These are phyloP conservation scores for Corniculantispora saksenae DNA, from an alignment of 2,329 filamentous ascomycete genomes.

Conservation along the genomic window DNA sequence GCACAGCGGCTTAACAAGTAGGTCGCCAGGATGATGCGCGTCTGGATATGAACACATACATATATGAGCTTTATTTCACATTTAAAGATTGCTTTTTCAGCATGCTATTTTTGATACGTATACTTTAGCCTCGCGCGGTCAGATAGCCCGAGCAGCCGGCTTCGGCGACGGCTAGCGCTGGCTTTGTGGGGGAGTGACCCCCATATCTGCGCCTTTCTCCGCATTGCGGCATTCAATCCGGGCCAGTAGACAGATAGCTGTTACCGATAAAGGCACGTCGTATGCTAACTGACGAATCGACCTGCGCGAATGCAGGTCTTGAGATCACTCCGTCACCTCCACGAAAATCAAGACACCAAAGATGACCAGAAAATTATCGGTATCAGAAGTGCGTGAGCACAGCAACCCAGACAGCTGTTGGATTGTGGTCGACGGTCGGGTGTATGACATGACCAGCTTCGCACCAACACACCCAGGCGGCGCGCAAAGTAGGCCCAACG, in stretches of 20 bases:
- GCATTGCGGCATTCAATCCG: background rate
- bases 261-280: background rate
- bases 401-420: conserved; percentile 54
- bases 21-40: too few relatives aligned
- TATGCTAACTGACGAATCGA: background rate
- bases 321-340: background rate
- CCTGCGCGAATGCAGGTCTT: background rate
- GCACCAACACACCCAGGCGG: conserved; percentile 28
- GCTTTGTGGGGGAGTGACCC: background rate
- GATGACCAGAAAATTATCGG: conserved; percentile 34
- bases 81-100: background rate
- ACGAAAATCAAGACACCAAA: background rate
- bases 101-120: too few relatives aligned
- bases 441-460: conserved; percentile 55
- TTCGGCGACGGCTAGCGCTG: background rate
- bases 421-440: conserved; percentile 67
- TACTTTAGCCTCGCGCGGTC: too few relatives aligned
- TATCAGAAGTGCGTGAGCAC: conserved; percentile 48
- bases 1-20: conserved; percentile 12
- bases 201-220: background rate
- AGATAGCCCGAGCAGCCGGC: background rate
- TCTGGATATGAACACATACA: background rate
- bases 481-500: conserved; percentile 17
- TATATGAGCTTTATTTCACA: too few relatives aligned
- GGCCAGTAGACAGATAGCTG: background rate